Evolutionary conservation across 2,329 filamentous ascomycete genomes (phyloP).

Genomic region (Colletotrichum eremochloae): DNA sequence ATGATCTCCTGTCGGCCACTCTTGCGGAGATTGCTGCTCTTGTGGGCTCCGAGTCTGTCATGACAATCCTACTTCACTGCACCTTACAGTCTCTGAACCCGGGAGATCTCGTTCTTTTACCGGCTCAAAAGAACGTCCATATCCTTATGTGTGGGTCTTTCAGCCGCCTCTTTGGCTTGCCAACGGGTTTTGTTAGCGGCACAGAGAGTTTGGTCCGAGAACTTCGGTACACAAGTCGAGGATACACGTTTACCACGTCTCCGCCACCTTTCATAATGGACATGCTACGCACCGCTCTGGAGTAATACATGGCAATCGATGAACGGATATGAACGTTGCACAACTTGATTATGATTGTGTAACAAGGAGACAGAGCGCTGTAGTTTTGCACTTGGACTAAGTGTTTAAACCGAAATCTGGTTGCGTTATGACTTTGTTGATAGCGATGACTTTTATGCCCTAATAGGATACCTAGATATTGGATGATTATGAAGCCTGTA

Average conservation of each 20-base stretch:
- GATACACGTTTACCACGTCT: constrained; percentile 37
- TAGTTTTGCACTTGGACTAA: no score
- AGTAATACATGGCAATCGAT: neutral
- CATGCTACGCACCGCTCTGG: constrained; percentile 30
- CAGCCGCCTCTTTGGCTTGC: constrained; percentile 23
- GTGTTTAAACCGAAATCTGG: no score
- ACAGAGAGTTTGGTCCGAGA: constrained; percentile 33
- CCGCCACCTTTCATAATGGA: constrained; percentile 36
- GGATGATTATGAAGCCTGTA: neutral
- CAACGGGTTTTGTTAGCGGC: constrained; percentile 33
- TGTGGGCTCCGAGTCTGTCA: constrained; percentile 12
- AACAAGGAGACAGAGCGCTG: no score
- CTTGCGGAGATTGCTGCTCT: constrained; percentile 20
- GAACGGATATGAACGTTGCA: no score
- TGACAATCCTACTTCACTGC: constrained; percentile 38
- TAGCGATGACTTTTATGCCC: no score
- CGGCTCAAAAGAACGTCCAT: neutral
- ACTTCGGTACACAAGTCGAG: constrained; percentile 38
- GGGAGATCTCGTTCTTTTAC: constrained; percentile 7
- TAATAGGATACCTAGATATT: no score
- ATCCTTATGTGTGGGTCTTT: constrained; percentile 34
- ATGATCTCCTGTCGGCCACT: constrained; percentile 13
- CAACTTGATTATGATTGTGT: no score
- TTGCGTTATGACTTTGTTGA: no score
- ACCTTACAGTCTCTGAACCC: constrained; percentile 21